These are phyloP conservation scores for Cytospora mali DNA, from an alignment of 2,329 filamentous ascomycete species.

Conservation along the genomic window DNA sequence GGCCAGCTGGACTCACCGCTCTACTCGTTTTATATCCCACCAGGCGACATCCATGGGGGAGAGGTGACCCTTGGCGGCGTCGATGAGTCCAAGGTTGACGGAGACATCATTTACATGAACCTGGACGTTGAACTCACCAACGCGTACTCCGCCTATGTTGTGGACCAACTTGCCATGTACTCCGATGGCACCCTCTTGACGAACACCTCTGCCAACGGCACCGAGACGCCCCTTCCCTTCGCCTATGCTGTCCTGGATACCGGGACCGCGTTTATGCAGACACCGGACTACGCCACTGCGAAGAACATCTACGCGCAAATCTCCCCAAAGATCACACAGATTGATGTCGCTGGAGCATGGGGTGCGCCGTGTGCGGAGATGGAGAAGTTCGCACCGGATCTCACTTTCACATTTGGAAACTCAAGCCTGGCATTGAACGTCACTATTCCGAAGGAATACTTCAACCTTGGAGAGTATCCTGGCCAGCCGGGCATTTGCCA, in stretches of 20 bases:
- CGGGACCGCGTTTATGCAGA: constrained; percentile 38
- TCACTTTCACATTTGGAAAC: constrained; percentile 37
- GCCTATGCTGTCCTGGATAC: constrained; percentile 37
- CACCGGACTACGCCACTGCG: constrained; percentile 36
- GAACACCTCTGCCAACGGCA: constrained; percentile 26
- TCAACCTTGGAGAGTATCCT: constrained; percentile 40
- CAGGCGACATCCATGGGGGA: constrained; percentile 30
- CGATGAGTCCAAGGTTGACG: constrained; percentile 36
- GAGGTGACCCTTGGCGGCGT: constrained; percentile 40
- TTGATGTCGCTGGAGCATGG: constrained; percentile 39
- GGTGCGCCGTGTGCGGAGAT: constrained; percentile 38
- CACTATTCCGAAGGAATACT: constrained; percentile 35
- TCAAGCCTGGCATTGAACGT: constrained; percentile 36
- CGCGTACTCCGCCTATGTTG: constrained; percentile 32
- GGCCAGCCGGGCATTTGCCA: constrained; percentile 37
- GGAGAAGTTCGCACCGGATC: constrained; percentile 34
- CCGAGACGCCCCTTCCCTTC: constrained; percentile 13
- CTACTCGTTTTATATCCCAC: constrained; percentile 37
- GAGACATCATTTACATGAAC: constrained; percentile 33
- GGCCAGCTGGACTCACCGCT: constrained; percentile 34
- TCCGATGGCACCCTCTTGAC: constrained; percentile 31
- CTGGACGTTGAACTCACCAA: constrained; percentile 32
- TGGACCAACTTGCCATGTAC: constrained; percentile 35
- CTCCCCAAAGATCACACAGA: constrained; percentile 36
- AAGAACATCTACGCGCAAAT: constrained; percentile 37